phyloP scores from a whole-genome alignment of 1,284 basidiomycete species.

The Fistulinella staudtii region DNA sequence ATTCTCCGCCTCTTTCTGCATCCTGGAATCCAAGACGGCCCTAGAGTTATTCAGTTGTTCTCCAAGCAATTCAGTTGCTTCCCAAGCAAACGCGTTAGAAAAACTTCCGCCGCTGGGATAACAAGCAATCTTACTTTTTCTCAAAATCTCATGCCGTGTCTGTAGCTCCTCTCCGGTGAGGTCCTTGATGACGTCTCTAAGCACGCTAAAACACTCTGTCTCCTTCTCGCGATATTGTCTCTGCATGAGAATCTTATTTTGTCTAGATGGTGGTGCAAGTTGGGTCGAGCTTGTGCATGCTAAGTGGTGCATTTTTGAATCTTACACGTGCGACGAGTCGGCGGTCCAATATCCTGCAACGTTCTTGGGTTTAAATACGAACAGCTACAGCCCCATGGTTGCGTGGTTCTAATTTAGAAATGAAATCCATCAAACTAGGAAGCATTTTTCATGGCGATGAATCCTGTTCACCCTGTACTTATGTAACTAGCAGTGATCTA shows the following conservation, averaged over 20 bases:
- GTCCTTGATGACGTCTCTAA: conserved; percentile 11
- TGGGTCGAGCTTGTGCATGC: not conserved
- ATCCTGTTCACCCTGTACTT: too few relatives aligned
- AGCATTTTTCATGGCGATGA: too few relatives aligned
- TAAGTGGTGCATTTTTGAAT: not conserved
- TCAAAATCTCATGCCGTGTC: conserved; percentile 21
- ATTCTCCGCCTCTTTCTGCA: not conserved
- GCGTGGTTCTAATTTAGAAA: too few relatives aligned
- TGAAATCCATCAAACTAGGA: too few relatives aligned
- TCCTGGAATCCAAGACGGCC: not conserved
- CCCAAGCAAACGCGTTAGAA: not conserved
- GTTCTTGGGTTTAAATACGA: too few relatives aligned
- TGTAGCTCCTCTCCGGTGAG: conserved; percentile 14
- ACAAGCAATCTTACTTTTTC: conserved; percentile 16
- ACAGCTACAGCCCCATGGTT: too few relatives aligned
- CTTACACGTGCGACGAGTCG: not conserved
- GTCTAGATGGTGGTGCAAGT: not conserved
- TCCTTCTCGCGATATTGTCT: conserved; percentile 24
- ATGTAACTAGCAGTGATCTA: too few relatives aligned
- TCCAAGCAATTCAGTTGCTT: conserved; percentile 16
- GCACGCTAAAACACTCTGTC: conserved; percentile 9
- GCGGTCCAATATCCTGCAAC: not conserved
- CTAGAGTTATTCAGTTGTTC: too few relatives aligned
- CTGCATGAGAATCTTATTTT: conserved; percentile 14
- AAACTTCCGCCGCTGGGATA: not conserved